Evolutionary conservation across 306 rosid genomes (phyloP), one percentile per base, ranked within the genome.

Genomic region (Oemleria cerasiformis): DNA sequence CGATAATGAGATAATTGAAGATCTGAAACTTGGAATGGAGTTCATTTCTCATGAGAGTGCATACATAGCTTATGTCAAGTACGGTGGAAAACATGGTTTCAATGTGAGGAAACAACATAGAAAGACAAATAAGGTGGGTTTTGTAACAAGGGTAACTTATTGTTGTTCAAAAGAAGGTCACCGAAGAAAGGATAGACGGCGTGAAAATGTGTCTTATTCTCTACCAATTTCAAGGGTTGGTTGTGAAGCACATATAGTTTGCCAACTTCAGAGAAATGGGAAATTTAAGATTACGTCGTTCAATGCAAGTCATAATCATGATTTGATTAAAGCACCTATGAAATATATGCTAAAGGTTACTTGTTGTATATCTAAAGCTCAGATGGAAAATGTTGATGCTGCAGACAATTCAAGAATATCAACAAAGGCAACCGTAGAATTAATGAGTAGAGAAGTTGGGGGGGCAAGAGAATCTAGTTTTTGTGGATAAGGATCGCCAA

Each of bases 371-470:
- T 58, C 41, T 25, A 58, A n/a, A 58, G 40, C 63, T 58, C 40
- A 25, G 30, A 58, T 25, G 40, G 41, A 8, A 30, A 17, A 58
- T 58, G 41, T 6, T 25, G 41, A 12, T 58, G 41, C 5, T 14
- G 63, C 4, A 7, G 41, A 25, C 41, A 58, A 23, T n/a, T 58
- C 40, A 58, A 30, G 67, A 9, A 39, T 8, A 38, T 14, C 67
- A 38, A 8, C 40, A 7, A n/a, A 38, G 17, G 48, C 17, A n/a
- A 63, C 48, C 4, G 48, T 39, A 20, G 66, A 61, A 61, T 38
- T 30, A 39, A 16, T 61, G 66, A 61, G 66, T 61, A 38, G 66
- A 34, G 66, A 61, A 63, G 67, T 40, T 40, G 48, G 47, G 47
- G 67, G 44, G 43, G n/a, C 19, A 23, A 61, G 65, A 61, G 43